Evolutionary conservation across 2,329 filamentous ascomycete species (phyloP).

Genomic region (Colletotrichum eremochloae): DNA sequence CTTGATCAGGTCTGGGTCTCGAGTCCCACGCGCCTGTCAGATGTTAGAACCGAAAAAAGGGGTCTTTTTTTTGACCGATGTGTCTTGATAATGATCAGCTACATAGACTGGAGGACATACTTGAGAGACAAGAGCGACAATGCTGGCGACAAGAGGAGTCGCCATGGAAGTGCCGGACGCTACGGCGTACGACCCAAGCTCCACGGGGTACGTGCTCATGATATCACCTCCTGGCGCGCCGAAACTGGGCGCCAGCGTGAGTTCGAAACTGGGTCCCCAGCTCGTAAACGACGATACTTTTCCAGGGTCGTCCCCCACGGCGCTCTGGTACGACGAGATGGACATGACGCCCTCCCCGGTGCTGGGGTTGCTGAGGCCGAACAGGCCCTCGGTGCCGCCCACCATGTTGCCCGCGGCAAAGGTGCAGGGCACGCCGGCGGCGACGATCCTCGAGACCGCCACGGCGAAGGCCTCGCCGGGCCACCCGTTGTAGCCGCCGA

Average conservation of each 20-base stretch:
- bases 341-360: slow-evolving; percentile 63
- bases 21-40: slow-evolving; percentile 54
- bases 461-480: slow-evolving; percentile 64
- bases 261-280: slow-evolving; percentile 74
- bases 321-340: slow-evolving; percentile 66
- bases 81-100: neutral
- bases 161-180: slow-evolving; percentile 73
- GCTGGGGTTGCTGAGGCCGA: slow-evolving; percentile 63
- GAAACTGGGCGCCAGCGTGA: slow-evolving; percentile 68
- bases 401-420: slow-evolving; percentile 67
- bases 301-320: slow-evolving; percentile 7
- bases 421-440: slow-evolving; percentile 66
- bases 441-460: slow-evolving; percentile 65
- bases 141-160: slow-evolving; percentile 67
- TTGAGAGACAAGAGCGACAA: slow-evolving; percentile 66
- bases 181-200: slow-evolving; percentile 63
- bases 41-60: neutral
- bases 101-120: slow-evolving; percentile 45
- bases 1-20: slow-evolving; percentile 62
- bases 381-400: slow-evolving; percentile 54
- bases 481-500: slow-evolving; percentile 65
- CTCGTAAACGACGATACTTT: slow-evolving; percentile 58
- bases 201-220: slow-evolving; percentile 67
- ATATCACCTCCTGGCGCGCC: slow-evolving; percentile 69
- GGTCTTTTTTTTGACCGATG: too few relatives aligned